Evolutionary conservation across 2,329 filamentous ascomycete genomes (phyloP).

Genomic region (Blastomyces silverae): DNA sequence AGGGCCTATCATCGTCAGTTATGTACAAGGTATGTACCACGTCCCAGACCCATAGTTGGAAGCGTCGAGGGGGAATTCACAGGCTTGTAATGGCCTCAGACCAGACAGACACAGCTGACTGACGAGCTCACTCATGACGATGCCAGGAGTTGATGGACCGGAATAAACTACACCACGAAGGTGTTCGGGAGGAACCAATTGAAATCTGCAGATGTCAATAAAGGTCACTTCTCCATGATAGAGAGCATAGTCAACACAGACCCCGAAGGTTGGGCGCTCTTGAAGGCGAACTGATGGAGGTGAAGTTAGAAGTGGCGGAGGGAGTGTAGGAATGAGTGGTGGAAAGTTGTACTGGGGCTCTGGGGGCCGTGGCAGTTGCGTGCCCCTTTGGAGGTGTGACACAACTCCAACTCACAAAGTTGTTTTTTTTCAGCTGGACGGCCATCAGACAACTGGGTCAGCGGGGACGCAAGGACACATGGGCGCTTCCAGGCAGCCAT

Average conservation of each 20-base stretch:
- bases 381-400: conserved; percentile 8
- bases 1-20: background rate
- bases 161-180: background rate
- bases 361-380: conserved; percentile 13
- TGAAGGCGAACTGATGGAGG: background rate
- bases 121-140: background rate
- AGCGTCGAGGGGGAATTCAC: background rate
- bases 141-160: background rate
- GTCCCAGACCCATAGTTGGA: background rate
- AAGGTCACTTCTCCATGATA: background rate
- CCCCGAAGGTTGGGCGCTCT: background rate
- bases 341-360: background rate
- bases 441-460: background rate
- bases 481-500: background rate
- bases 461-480: background rate
- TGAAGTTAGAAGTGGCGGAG: background rate
- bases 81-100: background rate
- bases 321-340: background rate
- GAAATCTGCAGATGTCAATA: background rate
- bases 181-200: background rate
- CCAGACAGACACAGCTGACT: background rate
- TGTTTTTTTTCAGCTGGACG: background rate
- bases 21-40: background rate
- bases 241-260: background rate
- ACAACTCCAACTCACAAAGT: background rate